Conservation (phyloP, 2,329 filamentous ascomycete genomes). For the Neopestalotiopsis sp. region DNA sequence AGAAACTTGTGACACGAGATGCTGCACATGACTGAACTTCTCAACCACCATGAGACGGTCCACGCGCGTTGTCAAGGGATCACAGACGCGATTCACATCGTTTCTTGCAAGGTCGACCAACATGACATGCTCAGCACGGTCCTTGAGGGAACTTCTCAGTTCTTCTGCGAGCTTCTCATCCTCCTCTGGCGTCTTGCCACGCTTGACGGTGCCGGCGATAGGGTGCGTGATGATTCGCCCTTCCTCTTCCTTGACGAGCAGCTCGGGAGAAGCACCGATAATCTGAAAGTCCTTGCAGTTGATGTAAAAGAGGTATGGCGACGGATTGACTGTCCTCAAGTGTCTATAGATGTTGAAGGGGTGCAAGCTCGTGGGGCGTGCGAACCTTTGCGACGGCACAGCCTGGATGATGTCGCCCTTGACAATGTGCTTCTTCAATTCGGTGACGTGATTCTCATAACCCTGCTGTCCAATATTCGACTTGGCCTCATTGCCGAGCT, state of each 20-base stretch:
- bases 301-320: constrained; percentile 96
- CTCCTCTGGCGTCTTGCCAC: constrained; percentile 80
- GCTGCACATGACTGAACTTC: constrained; percentile 96
- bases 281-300: constrained; percentile 93
- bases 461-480: constrained; percentile 91
- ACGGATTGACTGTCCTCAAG: constrained; percentile 95
- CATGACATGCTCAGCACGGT: constrained; percentile 96
- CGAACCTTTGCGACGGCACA: constrained; percentile 92
- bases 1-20: constrained; percentile 94
- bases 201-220: constrained; percentile 93
- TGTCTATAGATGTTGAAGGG: constrained; percentile 98
- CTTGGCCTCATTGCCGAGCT: constrained; percentile 76
- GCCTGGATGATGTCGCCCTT: constrained; percentile 96
- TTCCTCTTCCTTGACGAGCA: constrained; percentile 88
- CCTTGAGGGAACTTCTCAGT: constrained; percentile 82
- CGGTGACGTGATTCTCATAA: constrained; percentile 88
- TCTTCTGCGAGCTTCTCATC: constrained; percentile 80
- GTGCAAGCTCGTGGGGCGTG: constrained; percentile 86
- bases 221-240: constrained; percentile 94
- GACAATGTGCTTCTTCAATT: constrained; percentile 88
- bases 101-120: constrained; percentile 94
- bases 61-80: constrained; percentile 86
- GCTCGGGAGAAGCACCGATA: constrained; percentile 91
- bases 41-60: constrained; percentile 95
- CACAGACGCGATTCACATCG: constrained; percentile 94